Conservation (phyloP, 306 rosid species). For the Albizia julibrissin region DNA sequence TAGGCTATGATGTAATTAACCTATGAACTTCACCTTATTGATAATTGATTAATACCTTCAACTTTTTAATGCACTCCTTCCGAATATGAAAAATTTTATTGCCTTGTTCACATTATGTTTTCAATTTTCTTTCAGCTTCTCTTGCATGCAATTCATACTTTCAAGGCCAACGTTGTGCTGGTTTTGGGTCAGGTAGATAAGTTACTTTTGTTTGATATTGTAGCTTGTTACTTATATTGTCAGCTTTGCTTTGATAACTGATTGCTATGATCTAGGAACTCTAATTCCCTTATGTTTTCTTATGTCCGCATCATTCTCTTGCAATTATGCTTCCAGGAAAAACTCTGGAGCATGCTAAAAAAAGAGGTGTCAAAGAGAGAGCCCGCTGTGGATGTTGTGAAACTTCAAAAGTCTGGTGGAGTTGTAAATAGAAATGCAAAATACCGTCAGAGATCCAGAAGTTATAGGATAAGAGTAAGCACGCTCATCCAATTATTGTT, state of each 20-base stretch:
- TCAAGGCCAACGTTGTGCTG: constrained; percentile 83
- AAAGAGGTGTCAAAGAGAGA: constrained; percentile 75
- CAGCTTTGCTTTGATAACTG: constrained; percentile 5
- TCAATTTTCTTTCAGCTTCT: constrained; percentile 70
- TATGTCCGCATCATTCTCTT: constrained; percentile 8
- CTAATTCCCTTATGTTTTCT: not conserved
- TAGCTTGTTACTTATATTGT: constrained; percentile 12
- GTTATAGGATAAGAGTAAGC: constrained; percentile 78
- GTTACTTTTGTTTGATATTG: constrained; percentile 4
- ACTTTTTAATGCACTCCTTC: constrained; percentile 18
- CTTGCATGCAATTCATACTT: constrained; percentile 81
- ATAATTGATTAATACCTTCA: constrained; percentile 6
- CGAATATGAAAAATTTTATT: constrained; percentile 21
- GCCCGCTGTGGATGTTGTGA: constrained; percentile 88
- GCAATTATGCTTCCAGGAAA: constrained; percentile 62
- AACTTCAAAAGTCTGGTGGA: constrained; percentile 97
- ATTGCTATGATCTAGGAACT: not conserved
- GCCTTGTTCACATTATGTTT: not conserved
- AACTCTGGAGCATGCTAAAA: constrained; percentile 89
- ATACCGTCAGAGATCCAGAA: constrained; percentile 78
- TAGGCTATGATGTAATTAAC: constrained; percentile 82
- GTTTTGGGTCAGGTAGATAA: constrained; percentile 90
- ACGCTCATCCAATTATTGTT: constrained; percentile 10
- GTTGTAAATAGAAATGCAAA: constrained; percentile 86
- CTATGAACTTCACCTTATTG: constrained; percentile 21